phyloP scores from a whole-genome alignment of 129 eudicot genomes.

The Helichrysum umbraculigerum region DNA sequence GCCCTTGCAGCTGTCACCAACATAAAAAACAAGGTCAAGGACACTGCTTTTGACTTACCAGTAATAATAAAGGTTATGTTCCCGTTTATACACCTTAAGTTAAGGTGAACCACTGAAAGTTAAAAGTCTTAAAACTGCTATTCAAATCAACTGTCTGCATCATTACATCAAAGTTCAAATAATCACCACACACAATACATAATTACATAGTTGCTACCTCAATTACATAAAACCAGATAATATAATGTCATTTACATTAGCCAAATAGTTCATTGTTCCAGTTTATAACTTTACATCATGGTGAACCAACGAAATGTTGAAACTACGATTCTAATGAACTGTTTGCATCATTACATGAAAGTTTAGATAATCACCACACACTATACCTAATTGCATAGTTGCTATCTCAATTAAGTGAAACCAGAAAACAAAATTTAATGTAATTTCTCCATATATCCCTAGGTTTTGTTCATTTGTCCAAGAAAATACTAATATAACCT shows the following conservation, averaged over 20 bases:
- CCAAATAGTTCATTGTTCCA: neutral
- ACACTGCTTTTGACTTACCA: neutral
- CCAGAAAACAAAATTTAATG: neutral
- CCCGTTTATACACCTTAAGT: too few relatives aligned
- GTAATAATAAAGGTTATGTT: too few relatives aligned
- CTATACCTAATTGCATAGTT: neutral
- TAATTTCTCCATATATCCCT: neutral
- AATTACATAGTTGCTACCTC: too few relatives aligned
- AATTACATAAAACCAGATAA: too few relatives aligned
- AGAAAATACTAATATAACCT: neutral
- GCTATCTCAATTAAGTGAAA: neutral
- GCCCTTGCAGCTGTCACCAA: slow-evolving; percentile 72
- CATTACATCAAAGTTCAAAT: too few relatives aligned
- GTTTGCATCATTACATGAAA: neutral
- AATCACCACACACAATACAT: too few relatives aligned
- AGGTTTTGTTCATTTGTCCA: neutral
- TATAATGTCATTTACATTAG: too few relatives aligned
- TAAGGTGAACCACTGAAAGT: too few relatives aligned
- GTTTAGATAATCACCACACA: neutral
- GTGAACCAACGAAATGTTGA: neutral
- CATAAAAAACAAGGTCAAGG: neutral
- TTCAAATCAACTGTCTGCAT: too few relatives aligned
- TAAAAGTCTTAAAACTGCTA: too few relatives aligned
- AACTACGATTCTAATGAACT: neutral
- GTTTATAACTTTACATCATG: neutral